Evolutionary conservation across 129 eudicot genomes (phyloP), one percentile per base, ranked within the genome.

Genomic region (Flaveria ramosissima): DNA sequence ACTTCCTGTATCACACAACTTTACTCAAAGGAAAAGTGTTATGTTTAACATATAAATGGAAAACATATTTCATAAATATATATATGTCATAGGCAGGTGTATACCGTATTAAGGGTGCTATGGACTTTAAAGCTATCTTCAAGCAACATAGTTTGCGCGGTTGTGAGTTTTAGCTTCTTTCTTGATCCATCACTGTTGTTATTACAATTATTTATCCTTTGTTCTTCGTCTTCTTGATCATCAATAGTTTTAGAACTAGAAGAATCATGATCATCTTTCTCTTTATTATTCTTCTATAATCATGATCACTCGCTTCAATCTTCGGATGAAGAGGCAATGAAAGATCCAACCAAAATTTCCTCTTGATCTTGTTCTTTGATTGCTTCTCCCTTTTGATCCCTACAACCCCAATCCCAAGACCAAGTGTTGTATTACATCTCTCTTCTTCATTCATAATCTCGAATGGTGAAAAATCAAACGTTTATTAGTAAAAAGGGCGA

Each of bases 71-170:
- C 50, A 45, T 45, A 45, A 8, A 45, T 45, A 10, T 45, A 45
- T 20, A 10, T 17, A 19, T 13, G 41, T 36, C 41, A 36, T 36
- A 36, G 41, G 41, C 41, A 36, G 6, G 41, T 5, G 41, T 48
- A 21, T 80, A 88, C 91, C 69, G 83, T 83, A 63, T 82, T 82
- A 14, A 81, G 89, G 79, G 88, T 88, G 27, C 77, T 75, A 48
- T 77, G 85, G 64, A 53, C 74, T 82, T 78, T 84, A 86, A 88
- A 86, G 77, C 80, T 85, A 56, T 84, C 84, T 78, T 86, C 93
- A 72, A 88, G 91, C 80, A 84, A 43, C 2, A 76, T 72, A 3
- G 84, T 74, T 63, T 88, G 96, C 9, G 82, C 91, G 13, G 70
- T 80, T 32, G 84, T 80, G 12, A 90, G 86, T 85, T 85, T 82